These are phyloP conservation scores for Mrakia gelida DNA, from an alignment of 768 basidiomycete genomes.

Conservation along the genomic window DNA sequence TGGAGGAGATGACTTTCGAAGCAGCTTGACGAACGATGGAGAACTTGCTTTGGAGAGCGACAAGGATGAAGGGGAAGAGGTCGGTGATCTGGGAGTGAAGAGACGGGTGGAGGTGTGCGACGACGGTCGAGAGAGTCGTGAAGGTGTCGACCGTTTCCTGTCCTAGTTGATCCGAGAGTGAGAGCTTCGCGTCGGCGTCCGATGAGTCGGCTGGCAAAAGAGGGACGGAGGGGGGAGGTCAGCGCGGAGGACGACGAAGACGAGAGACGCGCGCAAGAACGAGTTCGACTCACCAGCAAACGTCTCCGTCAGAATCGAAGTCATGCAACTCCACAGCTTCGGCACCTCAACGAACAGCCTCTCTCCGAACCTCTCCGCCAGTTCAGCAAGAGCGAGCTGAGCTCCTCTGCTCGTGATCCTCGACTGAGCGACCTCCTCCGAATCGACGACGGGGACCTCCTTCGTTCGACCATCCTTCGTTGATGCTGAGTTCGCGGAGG, in stretches of 20 bases:
- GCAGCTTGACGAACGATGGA: slow-evolving; percentile 86
- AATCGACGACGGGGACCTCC: slow-evolving; percentile 28
- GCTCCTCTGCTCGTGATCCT: slow-evolving; percentile 80
- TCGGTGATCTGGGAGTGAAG: slow-evolving; percentile 65
- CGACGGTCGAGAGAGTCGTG: slow-evolving; percentile 78
- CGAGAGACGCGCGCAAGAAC: not conserved
- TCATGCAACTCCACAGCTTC: slow-evolving; percentile 91
- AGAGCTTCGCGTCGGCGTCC: slow-evolving; percentile 3
- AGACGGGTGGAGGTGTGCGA: slow-evolving; percentile 65
- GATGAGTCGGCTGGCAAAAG: not conserved
- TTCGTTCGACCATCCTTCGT: slow-evolving; percentile 34
- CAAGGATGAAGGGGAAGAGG: slow-evolving; percentile 69
- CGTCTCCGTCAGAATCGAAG: slow-evolving; percentile 64
- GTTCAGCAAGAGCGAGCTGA: slow-evolving; percentile 68
- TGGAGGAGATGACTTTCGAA: slow-evolving; percentile 76
- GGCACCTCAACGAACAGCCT: slow-evolving; percentile 73
- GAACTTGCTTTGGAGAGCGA: slow-evolving; percentile 77
- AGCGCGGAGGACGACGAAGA: not conserved
- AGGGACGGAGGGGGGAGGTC: not conserved
- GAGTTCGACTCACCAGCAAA: slow-evolving; percentile 57
- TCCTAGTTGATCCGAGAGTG: slow-evolving; percentile 51
- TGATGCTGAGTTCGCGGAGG: slow-evolving; percentile 39
- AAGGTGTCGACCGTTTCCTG: slow-evolving; percentile 91
- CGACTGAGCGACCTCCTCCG: slow-evolving; percentile 60
- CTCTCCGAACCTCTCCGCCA: slow-evolving; percentile 72